Evolutionary conservation across 371 early-diverging fungal genomes (phyloP), one percentile per base, ranked within the genome.

Genomic region (Circinella umbellata): DNA sequence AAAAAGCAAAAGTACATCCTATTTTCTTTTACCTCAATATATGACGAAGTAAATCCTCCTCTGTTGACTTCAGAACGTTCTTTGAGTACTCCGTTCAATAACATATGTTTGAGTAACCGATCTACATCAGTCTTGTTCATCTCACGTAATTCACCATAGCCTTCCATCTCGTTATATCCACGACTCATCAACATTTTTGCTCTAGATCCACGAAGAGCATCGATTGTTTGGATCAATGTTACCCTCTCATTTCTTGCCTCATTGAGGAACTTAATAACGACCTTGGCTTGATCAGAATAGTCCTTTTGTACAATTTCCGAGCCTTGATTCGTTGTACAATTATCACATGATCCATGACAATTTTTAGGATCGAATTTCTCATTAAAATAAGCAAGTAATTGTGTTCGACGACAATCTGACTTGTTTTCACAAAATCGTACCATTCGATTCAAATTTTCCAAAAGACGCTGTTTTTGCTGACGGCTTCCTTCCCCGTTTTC

Each of bases 371-470:
- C 86, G 79, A 99, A 98, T 1, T 72, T 69, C 76, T 99, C 99
- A 14, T 94, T 97, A 91, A 99, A 99, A 79, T 99, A 98, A 34
- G 85, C 88, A 65, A 99, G 83, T 18, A 99, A 90, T 64, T 94
- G 93, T 68, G 91, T 86, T 39, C 99, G 86, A 51, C 99, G 90
- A 73, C 99, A 99, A 63, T 98, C 98, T 11, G 87, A 80, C 57
- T 82, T 86, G 78, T 99, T 99, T 73, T 99, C 98, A 76, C 99
- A 99, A 74, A 91, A 99, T 61, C 90, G 88, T 35, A 99, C 85
- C 80, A 99, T 96, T 70, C 91, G 88, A 35, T 93, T 83, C 20
- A 99, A 83, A 73, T 98, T 98, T 48, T 91, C 91, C 8, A 90
- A 80, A 74, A 89, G 93, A 36, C 94, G 85, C 76, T 95, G 92